Base-by-base conservation (phyloP, 768 basidiomycete genomes). In the Russula earlei region DNA sequence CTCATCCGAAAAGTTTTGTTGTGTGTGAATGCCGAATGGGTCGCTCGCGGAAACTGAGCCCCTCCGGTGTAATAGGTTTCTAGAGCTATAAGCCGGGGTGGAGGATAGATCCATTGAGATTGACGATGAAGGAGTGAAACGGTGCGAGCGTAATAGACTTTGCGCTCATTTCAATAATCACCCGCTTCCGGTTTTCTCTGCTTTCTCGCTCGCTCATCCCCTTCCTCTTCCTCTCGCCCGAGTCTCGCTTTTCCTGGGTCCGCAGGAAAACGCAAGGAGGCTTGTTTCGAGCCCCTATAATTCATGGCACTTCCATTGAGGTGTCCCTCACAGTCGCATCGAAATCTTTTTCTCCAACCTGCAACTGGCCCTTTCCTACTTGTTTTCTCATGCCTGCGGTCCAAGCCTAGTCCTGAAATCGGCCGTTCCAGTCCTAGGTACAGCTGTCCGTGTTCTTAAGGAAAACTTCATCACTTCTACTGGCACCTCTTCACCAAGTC, bases 21-120 rank as follows among this genome's bases (percentile, higher is more conserved):
- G 38, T 38, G 47, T 42, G 14, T 53, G 54, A 33, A 56, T 58
- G 6, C 59, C 61, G 22, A 61, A 62, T 19, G 61, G 61, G 15
- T 62, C 61, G 27, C 22, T 44, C 6, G 61, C 61, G 14, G 59
- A 46, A 19, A 56, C 59, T 7, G 61, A 62, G 12, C 61, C 61
- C 4, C 54, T 42, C 8, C 47, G 31, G 6, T 58, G 29, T 14
- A 49, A 38, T 15, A 58, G 20, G 37, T 54, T 49, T 29, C 47
- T 20, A 33, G 56, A 42, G 31, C 52, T 51, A 22, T 58, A 37
- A 24, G 48, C 15, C 9, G 38, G 37, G 17, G 55, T 2, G 4
- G 55, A 7, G 8, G 49, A 31, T 31, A 24, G 24, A 47, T 54
- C 52, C 57, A 58, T 58, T n/a, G 42, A 9, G 25, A n/a, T 14